Percentiles rank a stretch among this genome's conserved stretches.
Evolutionary conservation across 805 yeast species (phyloP).

Genomic region (Dipodascopsis uninucleata): DNA sequence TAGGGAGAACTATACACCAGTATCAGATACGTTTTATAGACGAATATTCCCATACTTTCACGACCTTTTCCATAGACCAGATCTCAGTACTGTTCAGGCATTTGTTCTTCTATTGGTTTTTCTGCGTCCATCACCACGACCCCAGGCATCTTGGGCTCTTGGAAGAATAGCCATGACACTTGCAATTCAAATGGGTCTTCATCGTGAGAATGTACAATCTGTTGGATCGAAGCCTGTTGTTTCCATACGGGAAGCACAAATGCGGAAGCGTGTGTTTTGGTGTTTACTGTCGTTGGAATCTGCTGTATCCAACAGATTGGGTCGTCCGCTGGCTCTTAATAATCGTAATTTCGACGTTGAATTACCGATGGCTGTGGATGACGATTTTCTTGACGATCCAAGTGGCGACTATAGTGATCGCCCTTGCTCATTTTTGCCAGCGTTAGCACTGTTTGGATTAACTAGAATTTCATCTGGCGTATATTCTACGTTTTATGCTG

Average conservation of each 20-base stretch:
- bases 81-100: slow-evolving; percentile 13
- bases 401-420: slow-evolving; percentile 1
- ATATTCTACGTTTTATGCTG: slow-evolving; percentile 17
- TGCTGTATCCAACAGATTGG: slow-evolving; percentile 12
- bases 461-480: slow-evolving; percentile 13
- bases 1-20: slow-evolving; percentile 7
- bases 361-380: slow-evolving; percentile 19
- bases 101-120: slow-evolving; percentile 15
- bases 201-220: slow-evolving; percentile 12
- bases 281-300: slow-evolving; percentile 14
- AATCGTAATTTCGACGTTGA: slow-evolving; percentile 11
- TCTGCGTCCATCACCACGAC: slow-evolving; percentile 21
- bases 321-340: slow-evolving; percentile 19
- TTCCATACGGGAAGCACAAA: slow-evolving; percentile 12
- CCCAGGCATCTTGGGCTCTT: slow-evolving; percentile 19
- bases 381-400: slow-evolving; percentile 14
- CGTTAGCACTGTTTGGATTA: slow-evolving; percentile 14
- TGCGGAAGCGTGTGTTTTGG: slow-evolving; percentile 24
- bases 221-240: not conserved
- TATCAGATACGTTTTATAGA: slow-evolving; percentile 15
- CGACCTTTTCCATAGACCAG: slow-evolving; percentile 13
- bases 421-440: slow-evolving; percentile 22
- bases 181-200: slow-evolving; percentile 23
- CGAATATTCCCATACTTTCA: slow-evolving; percentile 13
- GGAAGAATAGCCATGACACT: slow-evolving; percentile 18